These are phyloP conservation scores for Thalassiosira profunda DNA, from an alignment of 108 stramenopile genomes.

Conservation along the genomic window DNA sequence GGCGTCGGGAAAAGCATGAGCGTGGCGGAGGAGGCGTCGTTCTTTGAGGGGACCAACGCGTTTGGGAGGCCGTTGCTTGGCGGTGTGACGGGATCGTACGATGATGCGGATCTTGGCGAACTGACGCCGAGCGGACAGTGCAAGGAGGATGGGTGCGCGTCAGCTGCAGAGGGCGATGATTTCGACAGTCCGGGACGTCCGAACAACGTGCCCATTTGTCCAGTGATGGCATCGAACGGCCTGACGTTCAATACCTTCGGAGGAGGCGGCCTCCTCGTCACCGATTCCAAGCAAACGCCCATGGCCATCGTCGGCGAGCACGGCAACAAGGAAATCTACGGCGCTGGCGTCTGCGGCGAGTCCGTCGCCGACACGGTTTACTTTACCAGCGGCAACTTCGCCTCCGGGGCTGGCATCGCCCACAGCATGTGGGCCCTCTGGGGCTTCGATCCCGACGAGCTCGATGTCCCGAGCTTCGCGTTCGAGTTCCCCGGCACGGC, in stretches of 20 bases:
- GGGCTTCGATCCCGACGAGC: slow-evolving; percentile 1
- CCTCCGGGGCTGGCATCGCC: slow-evolving; percentile 2
- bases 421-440: slow-evolving; percentile 27
- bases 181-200: slow-evolving; percentile 3
- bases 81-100: slow-evolving; percentile 17
- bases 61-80: slow-evolving; percentile 28
- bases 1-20: slow-evolving; percentile 20
- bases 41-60: slow-evolving; percentile 27
- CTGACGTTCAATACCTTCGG: slow-evolving; percentile 19
- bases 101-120: slow-evolving; percentile 10
- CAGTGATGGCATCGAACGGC: slow-evolving; percentile 4
- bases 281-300: slow-evolving; percentile 19
- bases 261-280: slow-evolving; percentile 40
- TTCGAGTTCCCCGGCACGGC: slow-evolving; percentile 21
- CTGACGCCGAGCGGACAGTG: slow-evolving; percentile 27
- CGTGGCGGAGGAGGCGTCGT: slow-evolving; percentile 14
- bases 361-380: slow-evolving; percentile 9
- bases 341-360: slow-evolving; percentile 36
- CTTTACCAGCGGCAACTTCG: slow-evolving; percentile 26
- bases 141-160: slow-evolving; percentile 30
- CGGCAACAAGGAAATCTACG: slow-evolving; percentile 15
- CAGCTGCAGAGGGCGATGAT: not conserved
- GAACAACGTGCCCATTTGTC: slow-evolving; percentile 47
- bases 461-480: no score
- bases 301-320: slow-evolving; percentile 46